Base-by-base conservation (phyloP, 176 grass and related monocot genomes). In the Aegilops bicornis region DNA sequence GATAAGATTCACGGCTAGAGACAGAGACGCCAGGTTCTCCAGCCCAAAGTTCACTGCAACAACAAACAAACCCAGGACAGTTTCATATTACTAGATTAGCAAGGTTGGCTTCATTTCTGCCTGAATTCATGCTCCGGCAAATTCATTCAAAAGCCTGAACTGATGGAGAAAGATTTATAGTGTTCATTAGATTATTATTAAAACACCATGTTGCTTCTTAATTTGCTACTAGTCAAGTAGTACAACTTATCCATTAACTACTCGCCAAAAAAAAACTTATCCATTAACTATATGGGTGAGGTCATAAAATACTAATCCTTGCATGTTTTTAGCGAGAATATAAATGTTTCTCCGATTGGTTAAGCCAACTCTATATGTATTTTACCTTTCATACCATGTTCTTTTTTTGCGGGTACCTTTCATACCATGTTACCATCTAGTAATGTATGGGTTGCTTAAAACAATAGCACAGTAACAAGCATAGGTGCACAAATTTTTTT, bases 1-100 rank as follows among this genome's bases (percentile, higher is more conserved):
- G 47, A 95, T 69, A 30, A 95, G 82, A 76, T 92, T 92, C 82
- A 92, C 90, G 1, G 88, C 88, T 22, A 89, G 87, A 6, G 85
- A 87, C 39, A 94, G n/a, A 42, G 71, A 69, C 6, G 89, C 92
- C 5, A 92, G 24, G 72, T 54, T 94, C 82, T 94, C 90, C 19
- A 94, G 43, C 32, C 87, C 90, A 17, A 91, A 89, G 33, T 84
- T 82, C 2, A 12, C 92, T 92, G 90, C 31, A 64, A 58, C 37
- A 73, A 76, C n/a, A 45, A 6, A 2, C 10, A 8, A 65, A 73
- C 23, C 24, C 31, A 80, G 3, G 22, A 30, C 13, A 45, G 1
- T 16, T 78, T 78, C 14, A 36, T 17, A 68, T 27, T 29, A 43
- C 71, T 3, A 36, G n/a, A 68, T 27, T 19, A 43, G 56, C 23